phyloP scores from a whole-genome alignment of 257 asterid species.

The Orobanche coerulescens region DNA sequence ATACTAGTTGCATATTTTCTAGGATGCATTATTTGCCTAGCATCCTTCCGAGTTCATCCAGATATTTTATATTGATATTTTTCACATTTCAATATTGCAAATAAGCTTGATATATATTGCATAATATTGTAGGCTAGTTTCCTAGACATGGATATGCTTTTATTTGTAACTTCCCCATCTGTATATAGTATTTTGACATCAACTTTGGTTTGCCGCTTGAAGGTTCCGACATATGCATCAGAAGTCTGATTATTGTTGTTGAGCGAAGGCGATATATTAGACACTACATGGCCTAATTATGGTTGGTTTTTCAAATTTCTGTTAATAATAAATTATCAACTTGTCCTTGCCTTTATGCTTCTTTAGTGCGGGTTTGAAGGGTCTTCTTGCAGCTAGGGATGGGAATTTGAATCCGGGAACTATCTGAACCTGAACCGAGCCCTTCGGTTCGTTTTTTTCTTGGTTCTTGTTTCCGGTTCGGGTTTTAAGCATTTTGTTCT shows the following conservation, averaged over 20 bases:
- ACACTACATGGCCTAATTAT: conserved; percentile 16
- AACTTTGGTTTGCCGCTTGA: conserved; percentile 24
- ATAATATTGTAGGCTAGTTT: conserved; percentile 10
- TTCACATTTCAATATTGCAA: not conserved
- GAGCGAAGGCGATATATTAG: conserved; percentile 15
- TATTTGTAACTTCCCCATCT: not conserved
- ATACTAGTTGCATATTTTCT: not conserved
- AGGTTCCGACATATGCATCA: conserved; percentile 67
- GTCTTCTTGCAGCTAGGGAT: not conserved
- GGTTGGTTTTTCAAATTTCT: conserved; percentile 25
- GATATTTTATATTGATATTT: not conserved
- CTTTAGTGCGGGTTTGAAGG: not conserved
- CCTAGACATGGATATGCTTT: not conserved
- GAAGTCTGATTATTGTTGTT: conserved; percentile 51
- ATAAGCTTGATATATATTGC: not conserved
- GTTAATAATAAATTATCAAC: not conserved
- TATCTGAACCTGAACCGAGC: too few relatives aligned
- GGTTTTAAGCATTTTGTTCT: too few relatives aligned
- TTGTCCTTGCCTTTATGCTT: conserved; percentile 3
- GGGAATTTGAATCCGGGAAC: too few relatives aligned
- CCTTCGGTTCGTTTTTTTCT: too few relatives aligned
- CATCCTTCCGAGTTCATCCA: not conserved
- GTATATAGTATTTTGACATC: not conserved
- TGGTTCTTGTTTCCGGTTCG: too few relatives aligned
- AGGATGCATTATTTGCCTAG: not conserved